Evolutionary conservation across 148 eudicot species (phyloP).

Genomic region (Rhododendron simsii): DNA sequence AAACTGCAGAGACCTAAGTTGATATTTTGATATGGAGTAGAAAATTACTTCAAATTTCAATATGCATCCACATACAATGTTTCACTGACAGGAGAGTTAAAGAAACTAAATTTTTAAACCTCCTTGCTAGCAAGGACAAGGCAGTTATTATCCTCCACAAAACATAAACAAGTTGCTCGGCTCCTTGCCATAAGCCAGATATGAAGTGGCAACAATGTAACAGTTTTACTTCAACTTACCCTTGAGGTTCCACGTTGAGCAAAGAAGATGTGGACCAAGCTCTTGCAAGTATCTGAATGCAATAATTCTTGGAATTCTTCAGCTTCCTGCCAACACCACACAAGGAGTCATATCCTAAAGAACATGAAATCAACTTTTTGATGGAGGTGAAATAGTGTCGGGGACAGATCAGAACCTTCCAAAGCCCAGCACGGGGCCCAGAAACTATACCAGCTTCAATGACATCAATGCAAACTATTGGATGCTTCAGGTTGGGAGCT

Average conservation of each 20-base stretch:
- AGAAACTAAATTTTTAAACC: not conserved
- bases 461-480: constrained; percentile 78
- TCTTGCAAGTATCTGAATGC: constrained; percentile 82
- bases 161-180: not conserved
- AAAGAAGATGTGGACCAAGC: constrained; percentile 89
- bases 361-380: not conserved
- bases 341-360: not conserved
- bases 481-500: constrained; percentile 86
- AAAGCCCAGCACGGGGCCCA: constrained; percentile 89
- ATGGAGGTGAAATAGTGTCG: not conserved
- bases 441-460: constrained; percentile 83
- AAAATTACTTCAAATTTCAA: not conserved
- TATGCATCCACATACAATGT: not conserved
- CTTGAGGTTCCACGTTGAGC: constrained; percentile 90
- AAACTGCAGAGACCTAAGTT: not conserved
- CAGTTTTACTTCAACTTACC: constrained; percentile 30
- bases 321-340: constrained; percentile 55
- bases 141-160: not conserved
- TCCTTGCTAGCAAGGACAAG: not conserved
- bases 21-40: not conserved
- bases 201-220: not conserved
- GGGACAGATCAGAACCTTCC: constrained; percentile 47
- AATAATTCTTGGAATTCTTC: constrained; percentile 67
- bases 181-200: not conserved
- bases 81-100: not conserved